Evolutionary conservation across 2,329 filamentous ascomycete species (phyloP).

Genomic region (Nothophaeocryptopus gaeumannii): DNA sequence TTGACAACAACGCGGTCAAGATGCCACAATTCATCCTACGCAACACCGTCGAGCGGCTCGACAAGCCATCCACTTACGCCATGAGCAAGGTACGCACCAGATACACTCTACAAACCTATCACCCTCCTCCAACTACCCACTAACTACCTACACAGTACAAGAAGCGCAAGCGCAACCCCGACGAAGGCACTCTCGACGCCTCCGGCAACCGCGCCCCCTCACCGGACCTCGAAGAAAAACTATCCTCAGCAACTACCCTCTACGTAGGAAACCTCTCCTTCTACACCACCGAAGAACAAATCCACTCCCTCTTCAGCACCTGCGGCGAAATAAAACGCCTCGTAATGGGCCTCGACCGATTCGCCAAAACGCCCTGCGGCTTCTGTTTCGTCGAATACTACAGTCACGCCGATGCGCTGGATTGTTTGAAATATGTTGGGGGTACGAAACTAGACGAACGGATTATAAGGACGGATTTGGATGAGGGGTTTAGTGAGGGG

Average conservation of each 20-base stretch:
- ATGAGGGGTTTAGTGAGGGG: conserved; percentile 93
- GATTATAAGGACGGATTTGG: conserved; percentile 90
- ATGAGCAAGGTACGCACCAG: conserved; percentile 66
- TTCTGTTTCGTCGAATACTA: conserved; percentile 99
- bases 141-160: conserved; percentile 58
- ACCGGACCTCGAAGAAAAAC: conserved; percentile 69
- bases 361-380: conserved; percentile 95
- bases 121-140: not conserved
- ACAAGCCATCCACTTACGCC: conserved; percentile 94
- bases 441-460: conserved; percentile 97
- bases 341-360: conserved; percentile 95
- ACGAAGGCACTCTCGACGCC: conserved; percentile 39
- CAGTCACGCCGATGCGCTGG: conserved; percentile 91
- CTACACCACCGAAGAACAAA: conserved; percentile 90
- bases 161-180: conserved; percentile 62
- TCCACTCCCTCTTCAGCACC: conserved; percentile 67
- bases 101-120: conserved; percentile 4
- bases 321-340: conserved; percentile 97
- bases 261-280: conserved; percentile 92
- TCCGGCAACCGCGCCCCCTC: conserved; percentile 39
- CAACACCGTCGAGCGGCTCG: conserved; percentile 84
- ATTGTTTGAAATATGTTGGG: conserved; percentile 98
- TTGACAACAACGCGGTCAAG: conserved; percentile 15
- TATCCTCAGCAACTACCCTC: conserved; percentile 86
- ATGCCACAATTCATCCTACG: conserved; percentile 50